These are phyloP conservation scores for Malassezia pachydermatis DNA, from an alignment of 1,284 basidiomycete species.

Conservation along the genomic window DNA sequence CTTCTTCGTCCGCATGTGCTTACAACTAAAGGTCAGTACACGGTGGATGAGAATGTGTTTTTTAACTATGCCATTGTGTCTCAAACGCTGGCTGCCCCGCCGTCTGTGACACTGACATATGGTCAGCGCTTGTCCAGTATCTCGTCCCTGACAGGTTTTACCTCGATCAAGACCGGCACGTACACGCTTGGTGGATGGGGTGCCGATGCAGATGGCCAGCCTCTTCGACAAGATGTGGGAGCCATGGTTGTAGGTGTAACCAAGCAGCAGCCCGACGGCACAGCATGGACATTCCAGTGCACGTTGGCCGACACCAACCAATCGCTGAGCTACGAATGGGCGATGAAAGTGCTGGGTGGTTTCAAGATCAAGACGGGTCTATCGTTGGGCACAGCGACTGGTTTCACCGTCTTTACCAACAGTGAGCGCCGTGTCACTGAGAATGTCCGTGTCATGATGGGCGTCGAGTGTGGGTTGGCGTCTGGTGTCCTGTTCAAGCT, in stretches of 20 bases:
- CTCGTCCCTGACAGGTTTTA: slow-evolving; percentile 37
- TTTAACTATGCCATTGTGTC: slow-evolving; percentile 46
- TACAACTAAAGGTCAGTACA: slow-evolving; percentile 50
- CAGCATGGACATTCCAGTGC: slow-evolving; percentile 36
- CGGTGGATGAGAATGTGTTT: slow-evolving; percentile 49
- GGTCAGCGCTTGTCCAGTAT: slow-evolving; percentile 48
- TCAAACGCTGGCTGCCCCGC: slow-evolving; percentile 40
- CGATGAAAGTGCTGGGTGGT: slow-evolving; percentile 49
- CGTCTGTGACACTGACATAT: slow-evolving; percentile 50
- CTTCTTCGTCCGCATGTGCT: slow-evolving; percentile 50
- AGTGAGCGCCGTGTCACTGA: slow-evolving; percentile 49
- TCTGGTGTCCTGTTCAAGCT: slow-evolving; percentile 44
- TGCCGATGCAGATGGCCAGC: slow-evolving; percentile 5
- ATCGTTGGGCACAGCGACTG: slow-evolving; percentile 36
- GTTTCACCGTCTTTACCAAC: slow-evolving; percentile 35
- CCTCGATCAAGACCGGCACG: slow-evolving; percentile 49
- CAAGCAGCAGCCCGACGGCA: slow-evolving; percentile 24
- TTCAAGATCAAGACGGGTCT: slow-evolving; percentile 51
- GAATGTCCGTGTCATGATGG: slow-evolving; percentile 41
- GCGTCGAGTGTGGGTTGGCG: slow-evolving; percentile 40
- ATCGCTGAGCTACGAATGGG: slow-evolving; percentile 48
- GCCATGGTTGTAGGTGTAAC: slow-evolving; percentile 35
- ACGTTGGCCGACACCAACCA: slow-evolving; percentile 26
- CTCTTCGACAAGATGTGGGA: slow-evolving; percentile 25
- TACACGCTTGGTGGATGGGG: slow-evolving; percentile 51